phyloP scores from a whole-genome alignment of 306 rosid species.

The Lathyrus oleraceus region DNA sequence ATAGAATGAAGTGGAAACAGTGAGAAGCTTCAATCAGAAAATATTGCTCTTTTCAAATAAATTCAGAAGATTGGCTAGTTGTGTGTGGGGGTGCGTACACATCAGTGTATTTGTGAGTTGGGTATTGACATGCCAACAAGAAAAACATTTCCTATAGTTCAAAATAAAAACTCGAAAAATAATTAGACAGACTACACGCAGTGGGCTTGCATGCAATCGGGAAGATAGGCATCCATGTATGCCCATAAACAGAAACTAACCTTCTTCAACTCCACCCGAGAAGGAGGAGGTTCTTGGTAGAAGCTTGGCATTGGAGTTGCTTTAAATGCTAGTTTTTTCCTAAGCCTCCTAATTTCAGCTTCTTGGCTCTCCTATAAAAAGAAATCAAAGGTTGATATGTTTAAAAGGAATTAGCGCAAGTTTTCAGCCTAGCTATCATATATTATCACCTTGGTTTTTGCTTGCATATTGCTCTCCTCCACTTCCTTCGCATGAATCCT shows the following conservation, averaged over 20 bases:
- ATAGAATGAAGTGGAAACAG: background rate
- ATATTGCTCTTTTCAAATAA: constrained; percentile 1
- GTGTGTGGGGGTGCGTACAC: background rate
- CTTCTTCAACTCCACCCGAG: constrained; percentile 71
- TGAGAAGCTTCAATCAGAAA: constrained; percentile 21
- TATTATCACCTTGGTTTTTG: constrained; percentile 78
- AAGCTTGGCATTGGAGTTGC: constrained; percentile 86
- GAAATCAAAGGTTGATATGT: constrained; percentile 15
- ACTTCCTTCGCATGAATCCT: constrained; percentile 93
- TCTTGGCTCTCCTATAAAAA: constrained; percentile 82
- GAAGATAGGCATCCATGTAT: background rate
- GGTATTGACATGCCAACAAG: background rate
- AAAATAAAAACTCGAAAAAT: background rate
- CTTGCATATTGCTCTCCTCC: constrained; percentile 85
- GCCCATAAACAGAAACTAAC: constrained; percentile 32
- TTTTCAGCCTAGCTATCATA: constrained; percentile 31
- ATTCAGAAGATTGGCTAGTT: constrained; percentile 20
- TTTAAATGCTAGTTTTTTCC: constrained; percentile 66
- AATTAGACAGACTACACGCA: constrained; percentile 7
- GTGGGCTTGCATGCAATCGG: constrained; percentile 6
- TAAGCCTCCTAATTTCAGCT: constrained; percentile 70
- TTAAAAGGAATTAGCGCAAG: constrained; percentile 24
- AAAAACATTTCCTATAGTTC: background rate
- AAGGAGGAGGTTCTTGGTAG: constrained; percentile 79
- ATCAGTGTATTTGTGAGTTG: background rate